phyloP scores from a whole-genome alignment of 2,329 filamentous ascomycete species.

The Talaromyces sp. region DNA sequence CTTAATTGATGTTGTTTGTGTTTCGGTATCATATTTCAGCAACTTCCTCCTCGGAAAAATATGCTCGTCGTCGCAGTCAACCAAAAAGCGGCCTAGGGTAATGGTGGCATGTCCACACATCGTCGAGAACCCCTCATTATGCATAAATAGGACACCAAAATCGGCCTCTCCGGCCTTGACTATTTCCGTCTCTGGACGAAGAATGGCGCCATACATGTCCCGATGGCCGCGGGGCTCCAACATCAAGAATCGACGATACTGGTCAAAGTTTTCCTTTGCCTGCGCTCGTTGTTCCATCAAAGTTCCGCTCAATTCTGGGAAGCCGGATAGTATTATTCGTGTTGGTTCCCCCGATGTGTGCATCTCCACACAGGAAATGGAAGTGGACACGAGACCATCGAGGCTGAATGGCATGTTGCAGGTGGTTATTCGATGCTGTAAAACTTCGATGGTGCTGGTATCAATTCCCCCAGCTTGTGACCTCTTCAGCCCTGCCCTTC shows the following conservation, averaged over 20 bases:
- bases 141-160: slow-evolving; percentile 40
- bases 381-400: background rate
- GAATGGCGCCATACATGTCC: slow-evolving; percentile 53
- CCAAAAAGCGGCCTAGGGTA: slow-evolving; percentile 45
- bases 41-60: slow-evolving; percentile 26
- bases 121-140: slow-evolving; percentile 49
- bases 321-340: slow-evolving; percentile 45
- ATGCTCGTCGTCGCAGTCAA: slow-evolving; percentile 39
- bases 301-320: slow-evolving; percentile 36
- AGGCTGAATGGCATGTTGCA: background rate
- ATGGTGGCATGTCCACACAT: slow-evolving; percentile 55
- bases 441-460: background rate
- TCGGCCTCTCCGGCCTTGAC: slow-evolving; percentile 33
- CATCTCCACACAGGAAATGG: slow-evolving; percentile 37
- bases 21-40: background rate
- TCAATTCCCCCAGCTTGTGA: background rate
- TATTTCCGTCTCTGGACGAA: slow-evolving; percentile 43
- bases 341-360: slow-evolving; percentile 52
- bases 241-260: slow-evolving; percentile 43
- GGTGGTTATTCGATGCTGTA: background rate
- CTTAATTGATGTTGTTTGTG: slow-evolving; percentile 29
- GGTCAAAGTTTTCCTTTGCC: slow-evolving; percentile 37
- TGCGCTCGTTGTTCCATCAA: slow-evolving; percentile 23
- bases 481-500: background rate
- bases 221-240: slow-evolving; percentile 49